Evolutionary conservation across 2,329 filamentous ascomycete species (phyloP).

Genomic region (Hypomyces rosellus): DNA sequence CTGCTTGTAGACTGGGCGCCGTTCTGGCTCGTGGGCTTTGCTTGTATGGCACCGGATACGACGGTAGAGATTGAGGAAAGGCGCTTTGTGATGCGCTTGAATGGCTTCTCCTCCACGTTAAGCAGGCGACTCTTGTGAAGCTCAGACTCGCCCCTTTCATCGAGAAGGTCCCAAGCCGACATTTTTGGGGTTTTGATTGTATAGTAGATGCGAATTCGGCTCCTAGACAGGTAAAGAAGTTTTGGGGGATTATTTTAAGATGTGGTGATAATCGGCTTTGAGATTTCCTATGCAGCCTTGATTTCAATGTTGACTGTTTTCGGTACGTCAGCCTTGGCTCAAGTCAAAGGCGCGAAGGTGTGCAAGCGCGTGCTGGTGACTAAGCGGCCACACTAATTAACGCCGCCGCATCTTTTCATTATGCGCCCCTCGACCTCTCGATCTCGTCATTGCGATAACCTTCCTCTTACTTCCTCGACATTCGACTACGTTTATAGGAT

Average conservation of each 20-base stretch:
- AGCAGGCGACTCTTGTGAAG: conserved; percentile 84
- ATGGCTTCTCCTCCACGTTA: conserved; percentile 86
- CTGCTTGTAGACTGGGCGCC: conserved; percentile 35
- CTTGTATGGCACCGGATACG: conserved; percentile 30
- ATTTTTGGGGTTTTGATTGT: conserved; percentile 19
- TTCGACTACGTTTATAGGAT: too few relatives aligned
- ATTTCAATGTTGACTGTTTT: too few relatives aligned
- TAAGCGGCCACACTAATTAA: too few relatives aligned
- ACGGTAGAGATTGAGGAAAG: conserved; percentile 64
- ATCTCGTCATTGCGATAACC: neutral
- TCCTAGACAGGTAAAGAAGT: too few relatives aligned
- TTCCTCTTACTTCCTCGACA: neutral
- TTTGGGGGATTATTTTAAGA: too few relatives aligned
- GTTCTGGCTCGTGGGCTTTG: conserved; percentile 25
- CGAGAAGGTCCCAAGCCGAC: conserved; percentile 59
- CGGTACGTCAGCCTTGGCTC: too few relatives aligned
- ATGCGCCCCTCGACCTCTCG: neutral
- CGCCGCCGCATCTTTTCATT: too few relatives aligned
- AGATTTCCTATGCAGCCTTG: neutral
- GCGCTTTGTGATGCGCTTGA: conserved; percentile 80
- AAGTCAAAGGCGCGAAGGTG: too few relatives aligned
- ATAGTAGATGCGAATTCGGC: too few relatives aligned
- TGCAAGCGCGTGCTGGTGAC: too few relatives aligned
- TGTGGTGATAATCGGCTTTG: neutral
- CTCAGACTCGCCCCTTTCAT: conserved; percentile 71